Evolutionary conservation across 2,329 filamentous ascomycete genomes (phyloP), one percentile per base, ranked within the genome.

Genomic region (Pezicula neosporulosa): DNA sequence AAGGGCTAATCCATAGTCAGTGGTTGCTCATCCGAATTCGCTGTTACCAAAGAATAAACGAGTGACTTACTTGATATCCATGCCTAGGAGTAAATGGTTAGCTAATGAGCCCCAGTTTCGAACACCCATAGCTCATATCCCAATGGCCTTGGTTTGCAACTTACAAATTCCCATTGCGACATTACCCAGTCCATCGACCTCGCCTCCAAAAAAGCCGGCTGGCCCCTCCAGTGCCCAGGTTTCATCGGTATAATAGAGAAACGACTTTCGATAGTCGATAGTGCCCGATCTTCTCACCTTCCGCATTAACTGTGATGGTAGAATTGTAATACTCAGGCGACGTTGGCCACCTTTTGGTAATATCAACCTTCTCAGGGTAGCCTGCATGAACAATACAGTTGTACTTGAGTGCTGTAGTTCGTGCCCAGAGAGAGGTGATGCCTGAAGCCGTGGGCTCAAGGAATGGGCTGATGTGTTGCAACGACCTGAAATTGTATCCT

Each of bases 401-500:
- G 61, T 87, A 76, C 58, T 83, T 83, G 19, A 82, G 71, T 0
- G 89, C 89, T 0, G 77, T 81, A 0, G 77, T 81, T 36, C 81
- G 74, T 0, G 88, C 87, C 89, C 89, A 94, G 18, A 86, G 68
- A 0, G 87, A 84, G 6, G 78, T 84, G 48, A 87, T 81, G 0
- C 89, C 89, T 0, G 80, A 73, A 5, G 80, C 77, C 0, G 80
- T 80, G 0, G 75, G 78, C 62, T 94, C 89, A 3, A 93, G 79
- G 58, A 76, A 87, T 0, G 87, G 86, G 1, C 70, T 69, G 41
- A 93, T 90, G 1, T 89, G 77, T 30, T 79, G 71, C 2, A 89
- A 66, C 0, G 84, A 87, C 39, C 80, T 77, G 71, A 92, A 93
- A 65, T 91, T 91, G 72, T 92, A 94, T 28, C 89, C 62, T 63